Conservation (phyloP, 176 grass and related monocot species). For the Triticum dicoccoides region DNA sequence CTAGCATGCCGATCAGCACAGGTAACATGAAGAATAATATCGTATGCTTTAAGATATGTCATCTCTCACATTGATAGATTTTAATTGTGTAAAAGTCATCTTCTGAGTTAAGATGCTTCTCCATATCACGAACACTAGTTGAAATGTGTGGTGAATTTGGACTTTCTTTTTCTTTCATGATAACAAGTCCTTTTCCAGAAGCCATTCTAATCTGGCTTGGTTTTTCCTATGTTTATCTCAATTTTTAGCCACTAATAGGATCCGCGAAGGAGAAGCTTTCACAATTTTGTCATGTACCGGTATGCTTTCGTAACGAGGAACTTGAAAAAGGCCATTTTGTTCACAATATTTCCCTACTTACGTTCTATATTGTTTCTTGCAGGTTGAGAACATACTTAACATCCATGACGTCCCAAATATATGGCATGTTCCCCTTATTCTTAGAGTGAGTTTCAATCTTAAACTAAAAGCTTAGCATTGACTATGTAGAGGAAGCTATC, state of each 20-base stretch:
- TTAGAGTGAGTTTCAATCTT: constrained; percentile 68
- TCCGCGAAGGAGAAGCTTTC: constrained; percentile 92
- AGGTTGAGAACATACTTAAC: constrained; percentile 95
- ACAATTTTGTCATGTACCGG: constrained; percentile 98
- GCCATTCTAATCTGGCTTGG: not conserved
- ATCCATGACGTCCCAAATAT: constrained; percentile 97
- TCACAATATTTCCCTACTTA: constrained; percentile 14
- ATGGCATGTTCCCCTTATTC: constrained; percentile 95
- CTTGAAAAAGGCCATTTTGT: not conserved
- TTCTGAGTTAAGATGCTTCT: not conserved
- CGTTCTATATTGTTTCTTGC: constrained; percentile 24
- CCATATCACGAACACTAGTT: not conserved
- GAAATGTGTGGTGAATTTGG: not conserved
- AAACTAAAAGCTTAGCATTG: constrained; percentile 17
- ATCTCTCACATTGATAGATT: not conserved
- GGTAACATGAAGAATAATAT: constrained; percentile 42
- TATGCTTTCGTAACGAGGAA: constrained; percentile 37
- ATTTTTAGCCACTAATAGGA: constrained; percentile 76
- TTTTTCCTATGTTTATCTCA: constrained; percentile 11
- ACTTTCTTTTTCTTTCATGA: constrained; percentile 3
- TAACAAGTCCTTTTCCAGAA: constrained; percentile 4
- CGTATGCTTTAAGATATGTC: not conserved
- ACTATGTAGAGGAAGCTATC: not conserved
- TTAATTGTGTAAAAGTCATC: not conserved
- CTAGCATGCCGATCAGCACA: constrained; percentile 89